phyloP scores from a whole-genome alignment of 345 rosid species.

The Carallia pectinifolia region DNA sequence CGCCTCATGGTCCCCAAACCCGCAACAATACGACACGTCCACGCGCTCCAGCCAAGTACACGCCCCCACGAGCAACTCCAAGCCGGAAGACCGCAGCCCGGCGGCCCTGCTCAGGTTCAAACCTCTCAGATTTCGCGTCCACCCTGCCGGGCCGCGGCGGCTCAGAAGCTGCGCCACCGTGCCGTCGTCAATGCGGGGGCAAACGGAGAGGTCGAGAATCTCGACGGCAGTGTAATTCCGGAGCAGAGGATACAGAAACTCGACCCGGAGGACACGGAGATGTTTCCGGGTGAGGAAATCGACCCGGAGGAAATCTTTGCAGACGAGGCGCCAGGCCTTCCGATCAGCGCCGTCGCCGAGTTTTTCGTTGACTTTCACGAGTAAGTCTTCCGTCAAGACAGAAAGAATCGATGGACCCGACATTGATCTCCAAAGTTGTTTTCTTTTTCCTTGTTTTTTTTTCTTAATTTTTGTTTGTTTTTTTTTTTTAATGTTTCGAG shows the following conservation, averaged over 20 bases:
- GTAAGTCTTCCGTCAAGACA: slow-evolving; percentile 72
- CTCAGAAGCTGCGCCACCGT: slow-evolving; percentile 43
- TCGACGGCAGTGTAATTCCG: slow-evolving; percentile 42
- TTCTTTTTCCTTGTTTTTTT: neutral
- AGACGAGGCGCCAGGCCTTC: slow-evolving; percentile 70
- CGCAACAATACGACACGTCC: slow-evolving; percentile 72
- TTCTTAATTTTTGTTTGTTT: neutral
- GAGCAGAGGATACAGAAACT: slow-evolving; percentile 57
- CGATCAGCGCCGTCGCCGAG: slow-evolving; percentile 45
- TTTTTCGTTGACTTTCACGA: slow-evolving; percentile 45
- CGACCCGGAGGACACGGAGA: slow-evolving; percentile 65
- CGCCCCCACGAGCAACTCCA: slow-evolving; percentile 54
- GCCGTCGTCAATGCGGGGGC: slow-evolving; percentile 70
- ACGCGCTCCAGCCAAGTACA: slow-evolving; percentile 59
- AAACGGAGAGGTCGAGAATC: slow-evolving; percentile 73
- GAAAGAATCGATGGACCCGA: slow-evolving; percentile 35
- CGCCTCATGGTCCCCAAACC: slow-evolving; percentile 79
- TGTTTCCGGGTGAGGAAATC: slow-evolving; percentile 52
- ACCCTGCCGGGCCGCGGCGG: slow-evolving; percentile 14
- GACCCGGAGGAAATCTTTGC: slow-evolving; percentile 65
- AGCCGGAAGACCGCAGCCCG: slow-evolving; percentile 57
- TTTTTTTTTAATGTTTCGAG: neutral
- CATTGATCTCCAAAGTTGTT: slow-evolving; percentile 19
- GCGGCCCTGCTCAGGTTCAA: slow-evolving; percentile 62
- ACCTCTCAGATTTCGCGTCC: slow-evolving; percentile 43